Percentiles rank a stretch among this genome's conserved stretches.
These are phyloP conservation scores for Apiospora saccharicola DNA, from an alignment of 2,329 filamentous ascomycete species.

Conservation along the genomic window DNA sequence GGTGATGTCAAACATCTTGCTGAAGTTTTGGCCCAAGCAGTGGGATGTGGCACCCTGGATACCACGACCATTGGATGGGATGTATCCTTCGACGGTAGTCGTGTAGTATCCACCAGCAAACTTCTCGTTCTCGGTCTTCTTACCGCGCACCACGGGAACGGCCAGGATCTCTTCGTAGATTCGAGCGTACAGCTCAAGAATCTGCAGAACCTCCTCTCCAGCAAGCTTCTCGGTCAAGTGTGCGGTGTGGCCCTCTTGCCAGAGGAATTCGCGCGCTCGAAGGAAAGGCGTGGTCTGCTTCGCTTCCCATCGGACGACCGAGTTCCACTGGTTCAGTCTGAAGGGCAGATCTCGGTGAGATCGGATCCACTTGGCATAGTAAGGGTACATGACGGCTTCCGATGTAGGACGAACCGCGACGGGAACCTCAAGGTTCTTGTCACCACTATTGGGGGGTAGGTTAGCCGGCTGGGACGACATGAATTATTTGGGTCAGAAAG, in stretches of 20 bases:
- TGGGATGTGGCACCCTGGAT: slow-evolving; percentile 97
- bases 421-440: slow-evolving; percentile 87
- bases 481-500: slow-evolving; percentile 1
- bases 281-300: slow-evolving; percentile 92
- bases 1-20: slow-evolving; percentile 98
- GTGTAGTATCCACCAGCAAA: slow-evolving; percentile 97
- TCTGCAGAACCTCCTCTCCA: slow-evolving; percentile 86
- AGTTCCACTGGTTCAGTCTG: slow-evolving; percentile 98
- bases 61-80: slow-evolving; percentile 92
- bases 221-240: slow-evolving; percentile 86
- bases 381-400: slow-evolving; percentile 56
- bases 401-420: slow-evolving; percentile 74
- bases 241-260: slow-evolving; percentile 61
- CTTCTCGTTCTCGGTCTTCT: slow-evolving; percentile 98
- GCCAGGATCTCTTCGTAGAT: slow-evolving; percentile 95
- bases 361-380: slow-evolving; percentile 84
- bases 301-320: slow-evolving; percentile 90
- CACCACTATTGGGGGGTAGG: slow-evolving; percentile 66
- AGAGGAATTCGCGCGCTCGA: slow-evolving; percentile 87
- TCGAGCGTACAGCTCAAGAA: slow-evolving; percentile 89
- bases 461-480: neutral
- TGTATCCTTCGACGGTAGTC: slow-evolving; percentile 96
- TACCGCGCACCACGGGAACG: slow-evolving; percentile 89
- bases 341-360: slow-evolving; percentile 94
- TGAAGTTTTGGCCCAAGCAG: slow-evolving; percentile 95